Evolutionary conservation across 257 asterid species (phyloP).

Genomic region (Leptodermis oblonga): DNA sequence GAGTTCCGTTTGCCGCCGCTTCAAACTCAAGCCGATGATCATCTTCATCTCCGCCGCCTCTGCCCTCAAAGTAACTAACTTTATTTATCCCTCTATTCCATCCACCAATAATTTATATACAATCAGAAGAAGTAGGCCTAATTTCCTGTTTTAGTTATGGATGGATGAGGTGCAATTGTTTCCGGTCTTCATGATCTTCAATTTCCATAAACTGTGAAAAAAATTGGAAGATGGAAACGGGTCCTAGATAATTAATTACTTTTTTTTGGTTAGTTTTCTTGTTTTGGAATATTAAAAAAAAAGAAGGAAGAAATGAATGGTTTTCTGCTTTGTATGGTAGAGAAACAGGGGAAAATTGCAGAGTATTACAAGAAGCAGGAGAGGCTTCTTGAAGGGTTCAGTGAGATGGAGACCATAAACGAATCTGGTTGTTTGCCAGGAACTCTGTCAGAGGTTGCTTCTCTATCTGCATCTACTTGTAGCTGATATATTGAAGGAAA

Average conservation of each 20-base stretch:
- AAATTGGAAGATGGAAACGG: background rate
- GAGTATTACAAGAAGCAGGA: constrained; percentile 84
- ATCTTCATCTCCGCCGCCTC: constrained; percentile 37
- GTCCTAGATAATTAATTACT: no score
- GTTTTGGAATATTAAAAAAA: background rate
- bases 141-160: no score
- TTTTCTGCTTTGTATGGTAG: constrained; percentile 23
- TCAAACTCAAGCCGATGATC: constrained; percentile 29
- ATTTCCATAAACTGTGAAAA: no score
- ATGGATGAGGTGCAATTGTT: no score
- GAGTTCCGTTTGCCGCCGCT: constrained; percentile 79
- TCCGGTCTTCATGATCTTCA: no score
- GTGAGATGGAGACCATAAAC: constrained; percentile 74
- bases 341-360: constrained; percentile 57
- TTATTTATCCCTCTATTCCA: no score
- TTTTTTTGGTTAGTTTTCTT: no score
- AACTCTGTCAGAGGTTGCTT: constrained; percentile 58
- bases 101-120: no score
- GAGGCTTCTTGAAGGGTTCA: constrained; percentile 72
- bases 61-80: constrained; percentile 37
- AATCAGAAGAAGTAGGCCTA: no score
- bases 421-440: constrained; percentile 59
- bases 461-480: no score
- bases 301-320: background rate
- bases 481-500: background rate